Percentiles rank a stretch among this genome's conserved stretches.
Evolutionary conservation across 192 early-diverging fungal species (phyloP).

Genomic region (Backusella australiensis): DNA sequence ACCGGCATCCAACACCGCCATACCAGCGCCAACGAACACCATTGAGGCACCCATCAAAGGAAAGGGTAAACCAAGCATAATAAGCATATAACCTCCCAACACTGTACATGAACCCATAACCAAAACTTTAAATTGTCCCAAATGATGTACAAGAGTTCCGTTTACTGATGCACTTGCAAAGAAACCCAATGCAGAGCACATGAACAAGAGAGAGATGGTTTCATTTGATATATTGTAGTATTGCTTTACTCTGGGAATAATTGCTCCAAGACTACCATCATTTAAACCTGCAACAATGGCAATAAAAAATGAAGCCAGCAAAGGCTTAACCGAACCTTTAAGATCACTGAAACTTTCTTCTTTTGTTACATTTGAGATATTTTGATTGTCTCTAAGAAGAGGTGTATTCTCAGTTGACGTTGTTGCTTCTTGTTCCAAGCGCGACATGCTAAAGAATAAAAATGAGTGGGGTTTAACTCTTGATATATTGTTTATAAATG

Average conservation of each 20-base stretch:
- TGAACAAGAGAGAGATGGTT: constrained; percentile 25
- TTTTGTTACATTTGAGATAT: neutral
- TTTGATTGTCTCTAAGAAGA: neutral
- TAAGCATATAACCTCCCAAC: constrained; percentile 13
- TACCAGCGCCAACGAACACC: constrained; percentile 23
- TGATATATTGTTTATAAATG: neutral
- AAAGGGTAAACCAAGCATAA: constrained; percentile 26
- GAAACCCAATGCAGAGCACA: constrained; percentile 28
- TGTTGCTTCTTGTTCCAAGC: neutral
- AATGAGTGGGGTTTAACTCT: neutral
- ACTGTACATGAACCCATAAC: constrained; percentile 5
- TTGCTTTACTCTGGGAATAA: constrained; percentile 29
- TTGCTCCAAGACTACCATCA: constrained; percentile 29
- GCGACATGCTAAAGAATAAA: neutral
- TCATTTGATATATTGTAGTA: constrained; percentile 33
- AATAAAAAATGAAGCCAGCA: constrained; percentile 17
- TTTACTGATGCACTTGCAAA: constrained; percentile 22
- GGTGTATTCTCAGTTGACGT: neutral
- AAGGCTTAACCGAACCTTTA: neutral
- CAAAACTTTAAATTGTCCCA: constrained; percentile 19
- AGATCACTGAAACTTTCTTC: constrained; percentile 14
- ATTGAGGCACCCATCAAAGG: constrained; percentile 22
- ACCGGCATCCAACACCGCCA: constrained; percentile 32
- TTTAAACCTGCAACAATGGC: constrained; percentile 20
- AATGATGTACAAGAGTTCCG: constrained; percentile 23